These are phyloP conservation scores for Salix koriyanagi DNA, from an alignment of 345 rosid genomes.

Conservation along the genomic window DNA sequence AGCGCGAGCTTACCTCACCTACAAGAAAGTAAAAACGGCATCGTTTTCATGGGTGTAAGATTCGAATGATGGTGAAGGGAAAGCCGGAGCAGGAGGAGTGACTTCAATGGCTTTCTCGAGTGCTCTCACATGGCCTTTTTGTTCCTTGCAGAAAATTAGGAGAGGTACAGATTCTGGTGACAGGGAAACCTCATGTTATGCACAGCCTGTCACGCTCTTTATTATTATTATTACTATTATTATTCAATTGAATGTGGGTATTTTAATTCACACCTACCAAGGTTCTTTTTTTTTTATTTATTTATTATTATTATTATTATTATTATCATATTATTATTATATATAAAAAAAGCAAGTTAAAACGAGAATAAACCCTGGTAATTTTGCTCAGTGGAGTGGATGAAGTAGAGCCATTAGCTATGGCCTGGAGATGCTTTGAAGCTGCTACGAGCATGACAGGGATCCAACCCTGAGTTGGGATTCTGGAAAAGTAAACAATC, in stretches of 20 bases:
- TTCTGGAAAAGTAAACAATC: too few relatives aligned
- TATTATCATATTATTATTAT: too few relatives aligned
- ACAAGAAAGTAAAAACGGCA: background rate
- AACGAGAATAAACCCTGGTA: too few relatives aligned
- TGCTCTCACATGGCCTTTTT: background rate
- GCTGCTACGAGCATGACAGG: too few relatives aligned
- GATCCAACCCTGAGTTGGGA: too few relatives aligned
- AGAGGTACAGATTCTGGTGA: background rate
- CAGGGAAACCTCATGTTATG: background rate
- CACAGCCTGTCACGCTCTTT: background rate
- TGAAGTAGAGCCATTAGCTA: too few relatives aligned
- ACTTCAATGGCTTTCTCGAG: background rate
- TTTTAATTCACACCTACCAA: conserved; percentile 12
- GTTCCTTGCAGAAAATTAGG: background rate
- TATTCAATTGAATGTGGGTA: background rate
- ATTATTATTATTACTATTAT: background rate
- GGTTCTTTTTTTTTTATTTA: background rate
- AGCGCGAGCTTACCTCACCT: background rate
- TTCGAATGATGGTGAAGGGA: background rate
- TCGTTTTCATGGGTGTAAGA: background rate
- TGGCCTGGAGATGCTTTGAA: too few relatives aligned
- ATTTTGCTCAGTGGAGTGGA: too few relatives aligned
- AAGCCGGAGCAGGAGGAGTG: background rate
- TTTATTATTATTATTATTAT: too few relatives aligned
- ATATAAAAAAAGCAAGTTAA: too few relatives aligned